These are phyloP conservation scores for Solanum rostratum DNA, from an alignment of 257 asterid genomes.

Conservation along the genomic window DNA sequence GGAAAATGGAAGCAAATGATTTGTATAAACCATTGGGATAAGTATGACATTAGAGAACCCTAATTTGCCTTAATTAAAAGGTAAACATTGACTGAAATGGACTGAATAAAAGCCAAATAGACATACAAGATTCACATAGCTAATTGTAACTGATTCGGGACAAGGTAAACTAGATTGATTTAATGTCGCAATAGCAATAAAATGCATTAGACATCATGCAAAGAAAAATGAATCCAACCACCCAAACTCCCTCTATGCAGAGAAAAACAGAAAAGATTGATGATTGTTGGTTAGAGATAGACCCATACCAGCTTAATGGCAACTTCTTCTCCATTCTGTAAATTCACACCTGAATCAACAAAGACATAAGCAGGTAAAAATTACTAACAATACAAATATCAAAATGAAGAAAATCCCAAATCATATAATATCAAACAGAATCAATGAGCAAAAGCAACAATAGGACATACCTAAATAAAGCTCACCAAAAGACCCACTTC, in stretches of 20 bases:
- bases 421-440: neutral
- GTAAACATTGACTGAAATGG: neutral
- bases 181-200: neutral
- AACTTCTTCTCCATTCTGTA: conserved; percentile 91
- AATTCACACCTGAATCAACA: conserved; percentile 53
- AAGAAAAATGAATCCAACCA: neutral
- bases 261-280: neutral
- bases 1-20: neutral
- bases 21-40: neutral
- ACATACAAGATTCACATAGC: neutral
- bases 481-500: conserved; percentile 96
- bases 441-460: neutral
- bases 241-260: neutral
- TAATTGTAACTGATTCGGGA: neutral
- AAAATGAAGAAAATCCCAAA: neutral
- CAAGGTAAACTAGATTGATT: neutral
- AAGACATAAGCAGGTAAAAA: neutral
- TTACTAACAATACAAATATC: neutral
- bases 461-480: conserved; percentile 61
- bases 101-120: neutral
- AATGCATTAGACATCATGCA: neutral
- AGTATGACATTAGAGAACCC: neutral
- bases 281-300: neutral
- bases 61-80: neutral
- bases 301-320: conserved; percentile 72